Evolutionary conservation across 140 eudicot species (phyloP).

Genomic region (Senecio squalidus): DNA sequence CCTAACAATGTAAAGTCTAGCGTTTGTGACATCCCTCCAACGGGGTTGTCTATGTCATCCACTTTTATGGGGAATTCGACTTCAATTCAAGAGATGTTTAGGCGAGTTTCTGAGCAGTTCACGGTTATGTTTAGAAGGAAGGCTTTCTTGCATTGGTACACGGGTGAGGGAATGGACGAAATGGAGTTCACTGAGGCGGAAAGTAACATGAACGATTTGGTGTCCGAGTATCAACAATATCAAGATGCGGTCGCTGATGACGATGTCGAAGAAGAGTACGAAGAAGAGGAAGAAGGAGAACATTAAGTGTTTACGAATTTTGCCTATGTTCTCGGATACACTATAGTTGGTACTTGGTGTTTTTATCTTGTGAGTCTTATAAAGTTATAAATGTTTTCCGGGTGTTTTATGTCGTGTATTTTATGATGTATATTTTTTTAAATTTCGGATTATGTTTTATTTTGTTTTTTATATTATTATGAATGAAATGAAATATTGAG

Average conservation of each 20-base stretch:
- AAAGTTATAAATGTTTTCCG: too few species aligned
- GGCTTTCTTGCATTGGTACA: conserved; percentile 83
- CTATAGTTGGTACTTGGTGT: background rate
- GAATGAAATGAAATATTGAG: too few species aligned
- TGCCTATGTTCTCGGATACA: too few species aligned
- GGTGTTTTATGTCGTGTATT: too few species aligned
- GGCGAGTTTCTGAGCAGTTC: conserved; percentile 82
- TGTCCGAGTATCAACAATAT: conserved; percentile 85
- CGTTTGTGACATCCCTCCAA: conserved; percentile 76
- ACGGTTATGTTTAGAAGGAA: conserved; percentile 84
- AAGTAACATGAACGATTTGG: conserved; percentile 84
- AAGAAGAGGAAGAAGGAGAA: conserved; percentile 30
- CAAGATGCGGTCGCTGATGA: conserved; percentile 68
- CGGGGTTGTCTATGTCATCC: conserved; percentile 73
- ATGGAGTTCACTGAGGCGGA: conserved; percentile 87
- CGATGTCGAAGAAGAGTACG: conserved; percentile 47
- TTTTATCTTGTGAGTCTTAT: background rate
- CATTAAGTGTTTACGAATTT: too few species aligned
- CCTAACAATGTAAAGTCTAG: conserved; percentile 81
- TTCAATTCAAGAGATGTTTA: conserved; percentile 76
- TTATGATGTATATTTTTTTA: too few species aligned
- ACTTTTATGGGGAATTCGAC: conserved; percentile 83
- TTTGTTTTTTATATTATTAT: too few species aligned
- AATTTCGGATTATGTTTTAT: too few species aligned
- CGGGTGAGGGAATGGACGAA: conserved; percentile 83